Base-by-base conservation (phyloP, 768 basidiomycete genomes). In the Pleurotus djamor region DNA sequence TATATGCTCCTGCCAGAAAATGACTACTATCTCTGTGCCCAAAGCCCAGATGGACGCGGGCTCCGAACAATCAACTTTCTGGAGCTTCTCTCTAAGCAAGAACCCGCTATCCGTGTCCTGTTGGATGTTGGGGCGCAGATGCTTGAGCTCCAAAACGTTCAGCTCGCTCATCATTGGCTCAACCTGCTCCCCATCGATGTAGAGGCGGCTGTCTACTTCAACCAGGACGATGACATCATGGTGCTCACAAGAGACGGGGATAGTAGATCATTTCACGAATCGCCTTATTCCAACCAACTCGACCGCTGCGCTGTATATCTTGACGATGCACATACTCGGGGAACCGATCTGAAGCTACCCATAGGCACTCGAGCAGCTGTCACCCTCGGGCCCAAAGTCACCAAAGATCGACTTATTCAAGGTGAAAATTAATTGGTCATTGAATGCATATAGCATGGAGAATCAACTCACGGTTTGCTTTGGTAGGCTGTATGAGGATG, bases 61-160 rank as follows among this genome's bases (percentile, higher is more conserved):
- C 61, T 68, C 12, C 67, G 66, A 5, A 65, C 70, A 1, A 2
- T 12, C 0, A 61, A 71, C 14, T 67, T 78, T 52, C 60, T 81
- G 16, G 13, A 63, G 1, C 58, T 69, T 16, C 14, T 85, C 3
- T 70, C 72, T 9, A n/a, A 58, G 0, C 73, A 80, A 61, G 56
- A 56, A 1, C 77, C 75, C 3, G 65, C 70, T n/a, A 71, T 84
- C 32, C 72, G 72, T 21, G 81, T 84, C 5, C 66, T 85, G 16
- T 66, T 85, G 13, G 83, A 85, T 47, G 82, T 85, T 10, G 84
- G 83, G 3, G 83, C 83, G 0, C 83, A 85, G 60, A 79, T 85
- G 69, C 68, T 85, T 7, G 83, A 85, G 47, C 68, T 82, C 58
- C 66, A 71, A 21, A 85, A 83, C 60, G 36, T 63, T 2, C 68